Percentiles rank a stretch among this genome's conserved stretches.
phyloP scores from a whole-genome alignment of 306 rosid species.

The Lathyrus tuberosus region DNA sequence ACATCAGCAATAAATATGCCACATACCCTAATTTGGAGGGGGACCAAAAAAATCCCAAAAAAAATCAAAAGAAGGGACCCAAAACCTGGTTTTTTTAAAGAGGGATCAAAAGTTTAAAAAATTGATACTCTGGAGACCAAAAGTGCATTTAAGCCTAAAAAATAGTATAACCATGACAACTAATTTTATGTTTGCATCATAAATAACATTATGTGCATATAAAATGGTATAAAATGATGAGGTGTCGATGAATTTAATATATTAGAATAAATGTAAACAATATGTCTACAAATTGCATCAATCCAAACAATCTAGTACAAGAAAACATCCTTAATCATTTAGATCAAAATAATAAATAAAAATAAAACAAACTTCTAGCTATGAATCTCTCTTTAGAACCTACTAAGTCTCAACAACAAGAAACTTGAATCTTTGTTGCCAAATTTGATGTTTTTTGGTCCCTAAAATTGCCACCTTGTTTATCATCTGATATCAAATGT shows the following conservation, averaged over 20 bases:
- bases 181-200: no score
- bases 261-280: background rate
- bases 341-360: background rate
- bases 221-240: background rate
- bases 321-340: slow-evolving; percentile 30
- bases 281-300: slow-evolving; percentile 28
- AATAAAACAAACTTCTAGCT: slow-evolving; percentile 24
- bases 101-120: no score
- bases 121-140: no score
- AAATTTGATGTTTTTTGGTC: slow-evolving; percentile 28
- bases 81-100: no score
- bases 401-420: slow-evolving; percentile 43
- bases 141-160: no score
- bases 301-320: slow-evolving; percentile 37
- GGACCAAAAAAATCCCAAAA: no score
- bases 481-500: slow-evolving; percentile 83
- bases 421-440: slow-evolving; percentile 41
- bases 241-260: no score
- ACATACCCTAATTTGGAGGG: no score
- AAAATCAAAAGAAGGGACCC: no score
- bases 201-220: no score
- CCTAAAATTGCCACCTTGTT: slow-evolving; percentile 42
- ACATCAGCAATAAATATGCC: no score
- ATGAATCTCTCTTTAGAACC: background rate
- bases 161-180: no score